Evolutionary conservation across 176 grass and related monocot genomes (phyloP), one percentile per base, ranked within the genome.

Genomic region (Tillandsia fasciculata): DNA sequence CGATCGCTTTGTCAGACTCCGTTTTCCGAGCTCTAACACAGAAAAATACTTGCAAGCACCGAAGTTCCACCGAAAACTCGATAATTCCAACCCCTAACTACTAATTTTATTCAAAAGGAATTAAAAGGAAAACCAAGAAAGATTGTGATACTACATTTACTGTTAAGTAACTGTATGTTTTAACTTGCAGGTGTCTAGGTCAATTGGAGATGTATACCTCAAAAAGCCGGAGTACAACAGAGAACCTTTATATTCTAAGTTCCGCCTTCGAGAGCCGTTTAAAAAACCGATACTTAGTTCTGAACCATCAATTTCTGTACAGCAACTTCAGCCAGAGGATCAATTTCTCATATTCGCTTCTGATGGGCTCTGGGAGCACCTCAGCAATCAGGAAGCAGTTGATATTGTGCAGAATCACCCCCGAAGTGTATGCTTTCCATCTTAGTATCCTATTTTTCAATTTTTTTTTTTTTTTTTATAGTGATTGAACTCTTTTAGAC

Each of bases 331-430:
- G 9, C 72, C 88, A 15, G 85, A 91, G n/a, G 92, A 96, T 79
- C 85, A 82, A 10, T 88, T 96, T 79, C 61, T 96, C 52, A 91
- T 96, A 79, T 96, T 91, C 88, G 92, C 92, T 22, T 91, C 92
- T 69, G 92, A 96, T 80, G 92, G 92, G 66, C 85, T 96, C 61
- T 96, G 92, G 92, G 92, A 96, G 72, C 92, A 96, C 63, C 82
- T 96, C 71, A 91, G 75, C 51, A 96, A 96, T 70, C 92, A 96
- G 75, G 85, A 91, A 54, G 92, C 92, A 68, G 88, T 96, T 79
- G 92, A 96, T 71, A 96, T 96, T 84, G 88, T 96, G 77, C 78
- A 82, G 10, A 86, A 42, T 49, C 72, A 51, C 50, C 77, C 85
- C 67, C 83, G 61, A 14, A 96, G 54, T 82, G 92, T 91, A 82